Evolutionary conservation across 1,284 basidiomycete genomes (phyloP).

Genomic region (Trametes polyzona): DNA sequence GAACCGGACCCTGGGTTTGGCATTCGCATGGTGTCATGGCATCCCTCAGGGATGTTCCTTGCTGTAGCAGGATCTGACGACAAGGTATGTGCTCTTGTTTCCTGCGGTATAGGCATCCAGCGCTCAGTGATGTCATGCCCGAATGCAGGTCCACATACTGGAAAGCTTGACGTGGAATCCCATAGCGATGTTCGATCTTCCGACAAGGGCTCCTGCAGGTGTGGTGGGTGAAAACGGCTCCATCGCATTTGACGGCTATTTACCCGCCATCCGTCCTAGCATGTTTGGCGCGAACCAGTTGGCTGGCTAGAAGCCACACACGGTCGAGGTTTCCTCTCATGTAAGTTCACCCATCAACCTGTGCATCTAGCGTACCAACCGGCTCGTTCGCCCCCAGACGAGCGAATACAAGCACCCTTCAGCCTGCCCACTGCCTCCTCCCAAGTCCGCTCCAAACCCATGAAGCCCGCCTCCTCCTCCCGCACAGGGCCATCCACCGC

Average conservation of each 20-base stretch:
- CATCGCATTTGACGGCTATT: neutral
- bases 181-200: slow-evolving; percentile 66
- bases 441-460: slow-evolving; percentile 57
- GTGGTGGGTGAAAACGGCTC: slow-evolving; percentile 50
- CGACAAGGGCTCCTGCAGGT: slow-evolving; percentile 54
- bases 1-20: slow-evolving; percentile 81
- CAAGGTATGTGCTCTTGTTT: slow-evolving; percentile 51
- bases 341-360: slow-evolving; percentile 43
- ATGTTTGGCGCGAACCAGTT: slow-evolving; percentile 79
- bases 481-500: neutral
- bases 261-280: neutral
- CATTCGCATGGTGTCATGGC: slow-evolving; percentile 77
- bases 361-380: neutral
- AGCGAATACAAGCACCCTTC: slow-evolving; percentile 62
- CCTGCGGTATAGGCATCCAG: neutral
- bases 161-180: slow-evolving; percentile 80
- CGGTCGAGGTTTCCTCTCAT: slow-evolving; percentile 82
- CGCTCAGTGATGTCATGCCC: neutral
- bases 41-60: slow-evolving; percentile 80
- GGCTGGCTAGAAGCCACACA: slow-evolving; percentile 82
- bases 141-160: slow-evolving; percentile 71
- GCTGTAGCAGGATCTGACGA: slow-evolving; percentile 86
- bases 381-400: slow-evolving; percentile 48
- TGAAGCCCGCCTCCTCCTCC: slow-evolving; percentile 46
- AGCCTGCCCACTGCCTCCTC: slow-evolving; percentile 50